Evolutionary conservation across 2,329 filamentous ascomycete genomes (phyloP).

Genomic region (Fusarium miscanthi): DNA sequence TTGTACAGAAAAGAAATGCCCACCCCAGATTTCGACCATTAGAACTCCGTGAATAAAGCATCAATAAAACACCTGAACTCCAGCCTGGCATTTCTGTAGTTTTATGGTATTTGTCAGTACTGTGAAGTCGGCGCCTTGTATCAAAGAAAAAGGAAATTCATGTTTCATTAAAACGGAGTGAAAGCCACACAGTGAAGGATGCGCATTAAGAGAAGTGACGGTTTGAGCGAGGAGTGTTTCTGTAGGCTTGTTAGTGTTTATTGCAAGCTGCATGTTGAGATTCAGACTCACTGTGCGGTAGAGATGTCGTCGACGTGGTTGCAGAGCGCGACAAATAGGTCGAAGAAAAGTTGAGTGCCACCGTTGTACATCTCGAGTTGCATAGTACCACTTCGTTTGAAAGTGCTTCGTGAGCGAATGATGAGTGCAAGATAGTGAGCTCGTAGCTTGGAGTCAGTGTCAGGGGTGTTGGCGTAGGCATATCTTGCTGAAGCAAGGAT

Average conservation of each 20-base stretch:
- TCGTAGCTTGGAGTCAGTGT: slow-evolving; percentile 88
- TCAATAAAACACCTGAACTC: slow-evolving; percentile 25
- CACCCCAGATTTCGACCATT: slow-evolving; percentile 20
- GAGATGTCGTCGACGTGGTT: slow-evolving; percentile 85
- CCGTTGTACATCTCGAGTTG: slow-evolving; percentile 93
- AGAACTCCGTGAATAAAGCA: slow-evolving; percentile 23
- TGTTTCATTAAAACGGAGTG: slow-evolving; percentile 43
- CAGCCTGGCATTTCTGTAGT: slow-evolving; percentile 33
- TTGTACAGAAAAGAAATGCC: slow-evolving; percentile 48
- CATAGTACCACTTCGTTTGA: slow-evolving; percentile 95
- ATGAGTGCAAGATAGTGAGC: slow-evolving; percentile 94
- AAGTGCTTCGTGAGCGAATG: slow-evolving; percentile 86
- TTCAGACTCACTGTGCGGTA: slow-evolving; percentile 62
- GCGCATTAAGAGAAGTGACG: slow-evolving; percentile 51
- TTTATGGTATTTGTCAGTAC: slow-evolving; percentile 32
- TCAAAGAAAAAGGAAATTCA: slow-evolving; percentile 9
- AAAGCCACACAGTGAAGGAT: neutral
- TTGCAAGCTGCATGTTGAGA: neutral
- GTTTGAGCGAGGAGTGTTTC: slow-evolving; percentile 61
- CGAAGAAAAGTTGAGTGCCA: slow-evolving; percentile 86
- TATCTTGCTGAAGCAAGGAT: slow-evolving; percentile 90
- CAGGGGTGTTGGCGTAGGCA: slow-evolving; percentile 88
- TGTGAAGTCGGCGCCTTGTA: slow-evolving; percentile 23
- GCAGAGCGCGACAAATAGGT: slow-evolving; percentile 91
- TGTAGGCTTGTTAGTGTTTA: slow-evolving; percentile 7